Evolutionary conservation across 2,329 filamentous ascomycete species (phyloP).

Genomic region (Exutisphaerella laricina): DNA sequence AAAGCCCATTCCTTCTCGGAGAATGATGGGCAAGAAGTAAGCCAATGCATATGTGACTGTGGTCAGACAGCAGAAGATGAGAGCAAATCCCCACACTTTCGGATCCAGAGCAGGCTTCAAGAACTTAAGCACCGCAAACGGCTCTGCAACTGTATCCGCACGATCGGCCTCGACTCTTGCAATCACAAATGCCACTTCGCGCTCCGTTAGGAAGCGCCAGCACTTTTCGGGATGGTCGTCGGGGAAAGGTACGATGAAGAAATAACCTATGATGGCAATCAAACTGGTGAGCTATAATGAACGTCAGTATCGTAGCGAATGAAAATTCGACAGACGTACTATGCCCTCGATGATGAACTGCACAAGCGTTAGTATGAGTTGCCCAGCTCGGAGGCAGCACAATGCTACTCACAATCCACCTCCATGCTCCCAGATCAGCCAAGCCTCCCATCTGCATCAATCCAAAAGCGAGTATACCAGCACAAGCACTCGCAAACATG

Average conservation of each 20-base stretch:
- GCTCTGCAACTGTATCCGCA: conserved; percentile 43
- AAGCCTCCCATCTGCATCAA: conserved; percentile 42
- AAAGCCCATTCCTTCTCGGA: conserved; percentile 31
- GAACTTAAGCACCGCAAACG: conserved; percentile 46
- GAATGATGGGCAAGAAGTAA: conserved; percentile 46
- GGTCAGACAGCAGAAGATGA: conserved; percentile 58
- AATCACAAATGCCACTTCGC: conserved; percentile 45
- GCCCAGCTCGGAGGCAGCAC: not conserved
- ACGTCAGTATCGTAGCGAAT: conserved; percentile 7
- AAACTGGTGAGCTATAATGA: conserved; percentile 32
- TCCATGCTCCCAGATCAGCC: conserved; percentile 39
- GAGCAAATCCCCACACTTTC: conserved; percentile 51
- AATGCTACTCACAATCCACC: conserved; percentile 32
- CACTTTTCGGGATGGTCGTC: conserved; percentile 37
- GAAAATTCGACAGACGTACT: conserved; percentile 14
- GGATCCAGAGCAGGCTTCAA: conserved; percentile 43
- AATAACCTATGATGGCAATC: conserved; percentile 38
- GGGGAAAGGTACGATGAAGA: conserved; percentile 43
- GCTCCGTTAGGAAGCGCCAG: conserved; percentile 39
- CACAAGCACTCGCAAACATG: conserved; percentile 40
- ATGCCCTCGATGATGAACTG: conserved; percentile 38
- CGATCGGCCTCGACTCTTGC: conserved; percentile 47
- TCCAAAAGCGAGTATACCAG: conserved; percentile 36
- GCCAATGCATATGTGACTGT: conserved; percentile 69
- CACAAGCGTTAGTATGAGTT: not conserved